Percentiles rank a stretch among this genome's conserved stretches.
Evolutionary conservation across 352 stramenopile species (phyloP).

Genomic region (Pythium rishiriense): DNA sequence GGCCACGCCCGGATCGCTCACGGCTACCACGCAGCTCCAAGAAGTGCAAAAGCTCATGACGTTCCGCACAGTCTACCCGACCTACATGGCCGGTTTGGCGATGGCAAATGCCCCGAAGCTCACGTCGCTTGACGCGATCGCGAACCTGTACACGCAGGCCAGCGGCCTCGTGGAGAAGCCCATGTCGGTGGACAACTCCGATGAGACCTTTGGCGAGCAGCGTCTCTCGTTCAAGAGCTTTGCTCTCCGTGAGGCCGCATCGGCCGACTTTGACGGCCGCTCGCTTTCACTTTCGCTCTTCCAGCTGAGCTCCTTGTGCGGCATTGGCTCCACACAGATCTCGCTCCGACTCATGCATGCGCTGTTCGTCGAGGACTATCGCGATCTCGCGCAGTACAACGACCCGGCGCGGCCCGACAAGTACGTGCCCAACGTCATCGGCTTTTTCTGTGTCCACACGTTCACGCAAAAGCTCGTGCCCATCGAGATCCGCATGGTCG

Average conservation of each 20-base stretch:
- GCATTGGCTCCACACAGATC: neutral
- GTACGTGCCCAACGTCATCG: conserved; percentile 21
- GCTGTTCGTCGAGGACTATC: conserved; percentile 20
- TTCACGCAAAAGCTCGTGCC: conserved; percentile 10
- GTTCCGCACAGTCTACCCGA: conserved; percentile 26
- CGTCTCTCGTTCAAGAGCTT: conserved; percentile 34
- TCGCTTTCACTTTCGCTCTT: neutral
- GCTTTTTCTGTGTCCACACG: conserved; percentile 16
- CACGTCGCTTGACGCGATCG: conserved; percentile 8
- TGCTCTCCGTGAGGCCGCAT: neutral
- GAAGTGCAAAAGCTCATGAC: conserved; percentile 28
- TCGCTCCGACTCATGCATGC: neutral
- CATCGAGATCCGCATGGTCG: conserved; percentile 22
- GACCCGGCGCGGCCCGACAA: conserved; percentile 15
- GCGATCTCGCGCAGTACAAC: conserved; percentile 13
- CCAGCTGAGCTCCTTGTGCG: neutral
- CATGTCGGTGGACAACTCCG: conserved; percentile 34
- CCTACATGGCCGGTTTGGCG: conserved; percentile 23
- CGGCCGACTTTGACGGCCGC: neutral
- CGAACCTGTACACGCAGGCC: conserved; percentile 13
- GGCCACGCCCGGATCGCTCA: conserved; percentile 22
- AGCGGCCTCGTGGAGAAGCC: conserved; percentile 26
- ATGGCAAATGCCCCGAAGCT: conserved; percentile 14
- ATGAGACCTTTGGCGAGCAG: conserved; percentile 39
- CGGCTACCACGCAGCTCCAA: conserved; percentile 31